A percentile compares a stretch with the other conserved stretches of the same genome.
phyloP scores from a whole-genome alignment of 2,329 filamentous ascomycete genomes.

The Cryphonectria parasitica region DNA sequence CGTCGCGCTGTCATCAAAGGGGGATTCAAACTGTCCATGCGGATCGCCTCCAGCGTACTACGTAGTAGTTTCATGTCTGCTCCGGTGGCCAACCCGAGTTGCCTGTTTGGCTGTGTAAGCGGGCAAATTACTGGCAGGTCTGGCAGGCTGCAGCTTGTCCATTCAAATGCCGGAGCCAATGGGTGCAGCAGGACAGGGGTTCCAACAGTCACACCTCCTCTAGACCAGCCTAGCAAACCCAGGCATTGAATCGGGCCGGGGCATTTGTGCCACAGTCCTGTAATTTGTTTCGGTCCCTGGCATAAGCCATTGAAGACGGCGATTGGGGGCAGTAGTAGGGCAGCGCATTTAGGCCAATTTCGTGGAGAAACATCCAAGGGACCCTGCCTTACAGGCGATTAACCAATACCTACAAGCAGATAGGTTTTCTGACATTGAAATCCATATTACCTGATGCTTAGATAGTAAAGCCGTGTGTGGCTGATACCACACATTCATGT shows the following conservation, averaged over 20 bases:
- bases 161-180: conserved; percentile 1
- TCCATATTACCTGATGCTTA: too few species aligned
- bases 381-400: neutral
- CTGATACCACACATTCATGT: too few species aligned
- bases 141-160: conserved; percentile 4
- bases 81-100: neutral
- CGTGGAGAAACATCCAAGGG: neutral
- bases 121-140: conserved; percentile 3
- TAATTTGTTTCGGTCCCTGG: neutral
- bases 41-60: neutral
- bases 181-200: neutral
- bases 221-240: neutral
- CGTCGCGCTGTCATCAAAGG: neutral
- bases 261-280: neutral
- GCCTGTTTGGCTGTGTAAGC: conserved; percentile 3
- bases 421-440: too few species aligned
- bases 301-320: neutral
- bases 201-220: neutral
- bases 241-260: conserved; percentile 2
- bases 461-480: too few species aligned
- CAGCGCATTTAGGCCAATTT: neutral
- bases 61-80: conserved; percentile 2
- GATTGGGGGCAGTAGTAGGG: neutral
- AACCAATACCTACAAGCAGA: neutral
- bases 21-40: neutral